Base-by-base conservation (phyloP, 805 yeast genomes). In the Ogataea kodamae region DNA sequence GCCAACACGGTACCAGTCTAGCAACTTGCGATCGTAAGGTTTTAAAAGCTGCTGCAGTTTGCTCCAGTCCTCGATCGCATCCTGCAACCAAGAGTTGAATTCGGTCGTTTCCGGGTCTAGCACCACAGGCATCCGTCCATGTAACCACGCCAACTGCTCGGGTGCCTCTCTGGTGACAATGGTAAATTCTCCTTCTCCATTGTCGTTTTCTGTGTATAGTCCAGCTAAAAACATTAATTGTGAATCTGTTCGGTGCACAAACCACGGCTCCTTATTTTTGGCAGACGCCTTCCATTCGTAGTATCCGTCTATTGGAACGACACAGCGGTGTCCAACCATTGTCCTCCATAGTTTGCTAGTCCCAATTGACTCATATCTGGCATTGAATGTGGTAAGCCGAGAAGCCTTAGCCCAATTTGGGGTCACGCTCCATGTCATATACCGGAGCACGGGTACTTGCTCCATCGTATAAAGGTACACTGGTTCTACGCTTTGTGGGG, bases 391-490 rank as follows among this genome's bases (percentile, higher is more conserved):
- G 25, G 68, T 67, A 35, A 70, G 49, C 7, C 37, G 61, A 11
- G 57, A 50, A 3, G 57, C 45, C 2, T 62, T 64, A 1, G 76
- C 67, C 86, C 87, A 82, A 6, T 55, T 49, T 0, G 96, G 95
- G 1, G 84, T 68, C 22, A 87, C 59, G 0, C 95, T 92, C 84
- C 95, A 88, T 28, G 70, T 72, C 92, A 85, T 84, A 26, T 70
- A 67, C 36, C 72, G 61, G 3, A 74, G 20, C 3, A 50, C 39
- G 22, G 46, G 50, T 8, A 29, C 12, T 10, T 37, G 26, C n/a
- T 28, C 34, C 11, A 19, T 46, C 39, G 32, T 54, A 47, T 26
- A 37, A 25, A 32, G 40, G 41, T 42, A 70, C 33, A 56, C 77
- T 24, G 67, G 82, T 1, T 66, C 75, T 9, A 43, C 45, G 22